Conservation (phyloP, 306 rosid genomes). For the Malus sieversii region DNA sequence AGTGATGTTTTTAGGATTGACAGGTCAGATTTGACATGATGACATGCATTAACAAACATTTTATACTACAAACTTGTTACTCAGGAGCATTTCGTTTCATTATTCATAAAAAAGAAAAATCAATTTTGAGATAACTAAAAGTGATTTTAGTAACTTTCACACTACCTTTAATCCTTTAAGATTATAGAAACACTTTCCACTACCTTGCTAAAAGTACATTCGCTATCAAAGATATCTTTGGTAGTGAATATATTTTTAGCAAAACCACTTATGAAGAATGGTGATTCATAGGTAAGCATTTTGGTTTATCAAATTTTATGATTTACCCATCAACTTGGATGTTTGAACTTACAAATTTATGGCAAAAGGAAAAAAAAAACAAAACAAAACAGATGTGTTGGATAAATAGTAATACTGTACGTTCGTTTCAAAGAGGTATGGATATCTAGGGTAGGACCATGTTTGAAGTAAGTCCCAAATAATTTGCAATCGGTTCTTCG, state of each 20-base stretch:
- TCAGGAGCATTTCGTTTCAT: no score
- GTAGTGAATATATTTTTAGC: background rate
- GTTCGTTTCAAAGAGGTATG: background rate
- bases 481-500: background rate
- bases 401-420: background rate
- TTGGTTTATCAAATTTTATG: background rate
- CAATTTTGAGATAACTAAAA: no score
- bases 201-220: no score
- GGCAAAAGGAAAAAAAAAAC: background rate
- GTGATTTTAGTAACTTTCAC: no score
- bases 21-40: background rate
- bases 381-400: background rate
- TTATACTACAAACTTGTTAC: no score
- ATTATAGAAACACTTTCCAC: no score
- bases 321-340: background rate
- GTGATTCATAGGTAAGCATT: background rate
- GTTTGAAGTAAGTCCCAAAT: background rate
- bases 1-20: no score
- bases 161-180: no score
- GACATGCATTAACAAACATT: no score
- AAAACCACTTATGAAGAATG: no score
- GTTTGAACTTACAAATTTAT: background rate
- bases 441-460: constrained; percentile 3
- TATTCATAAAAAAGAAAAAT: no score
- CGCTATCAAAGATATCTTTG: no score